These are phyloP conservation scores for Cystoisospora suis DNA, from an alignment of 169 alveolate species.

Conservation along the genomic window DNA sequence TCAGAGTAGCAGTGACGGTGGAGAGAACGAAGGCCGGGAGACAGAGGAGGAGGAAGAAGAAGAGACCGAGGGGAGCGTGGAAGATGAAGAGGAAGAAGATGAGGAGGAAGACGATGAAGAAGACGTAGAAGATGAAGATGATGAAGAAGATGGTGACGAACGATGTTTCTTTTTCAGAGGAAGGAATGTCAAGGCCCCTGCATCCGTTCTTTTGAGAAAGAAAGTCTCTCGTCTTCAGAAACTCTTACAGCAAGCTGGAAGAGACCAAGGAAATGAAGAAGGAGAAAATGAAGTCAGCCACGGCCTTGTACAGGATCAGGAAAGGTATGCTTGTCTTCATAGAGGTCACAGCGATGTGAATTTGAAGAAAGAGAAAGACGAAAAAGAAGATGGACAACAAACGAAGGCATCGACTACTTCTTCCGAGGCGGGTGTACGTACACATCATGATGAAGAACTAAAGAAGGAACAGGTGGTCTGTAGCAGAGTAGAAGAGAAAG, in stretches of 20 bases:
- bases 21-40: too few relatives aligned
- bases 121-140: slow-evolving; percentile 12
- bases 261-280: not conserved
- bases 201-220: not conserved
- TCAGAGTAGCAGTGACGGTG: too few relatives aligned
- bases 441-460: too few relatives aligned
- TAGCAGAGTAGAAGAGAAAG: too few relatives aligned
- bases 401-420: too few relatives aligned
- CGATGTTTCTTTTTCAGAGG: slow-evolving; percentile 11
- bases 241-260: not conserved
- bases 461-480: too few relatives aligned
- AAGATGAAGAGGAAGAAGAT: too few relatives aligned
- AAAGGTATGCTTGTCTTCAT: not conserved
- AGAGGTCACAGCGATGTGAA: not conserved
- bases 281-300: not conserved
- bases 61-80: not conserved
- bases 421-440: too few relatives aligned
- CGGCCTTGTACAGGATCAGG: not conserved
- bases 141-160: slow-evolving; percentile 12
- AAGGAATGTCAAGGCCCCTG: not conserved
- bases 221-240: not conserved
- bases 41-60: not conserved
- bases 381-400: not conserved
- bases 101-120: not conserved
- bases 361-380: not conserved